Base-by-base conservation (phyloP, 805 yeast genomes). In the Brettanomyces custersianus region DNA sequence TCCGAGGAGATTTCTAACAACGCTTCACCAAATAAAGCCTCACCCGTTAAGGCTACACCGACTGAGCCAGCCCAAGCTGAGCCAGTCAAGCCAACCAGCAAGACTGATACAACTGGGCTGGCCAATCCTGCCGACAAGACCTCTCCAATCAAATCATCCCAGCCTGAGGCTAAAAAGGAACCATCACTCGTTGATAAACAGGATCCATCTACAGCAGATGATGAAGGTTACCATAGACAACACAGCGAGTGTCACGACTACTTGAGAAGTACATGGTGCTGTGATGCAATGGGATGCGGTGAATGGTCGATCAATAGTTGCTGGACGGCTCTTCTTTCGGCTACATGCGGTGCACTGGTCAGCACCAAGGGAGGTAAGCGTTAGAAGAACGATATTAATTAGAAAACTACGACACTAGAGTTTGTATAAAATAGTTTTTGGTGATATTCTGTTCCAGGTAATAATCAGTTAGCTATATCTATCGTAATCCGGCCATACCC, bases 181-280 rank as follows among this genome's bases (percentile, higher is more conserved):
- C 33, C 33, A 20, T 23, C 33, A 12, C 15, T 30, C 8, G 33
- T 30, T 30, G 33, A 30, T 8, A 30, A 30, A 17, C 33, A 30
- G 24, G 23, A n/a, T n/a, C 5, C 15, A 5, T 13, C 8, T n/a
- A 24, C 37, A 42, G 8, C 40, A 39, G 12, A 38, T 38, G 16
- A 27, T 39, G 21, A 51, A 16, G 33, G 55, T 5, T 55, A 51
- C 28, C 49, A 50, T 23, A 44, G 51, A 36, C 52, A 52, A 15
- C 47, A 54, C 34, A 43, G 51, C 29, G 47, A 54, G 29, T 54
- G 60, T 27, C 53, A 53, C 35, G 55, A 51, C 27, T 57, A 54
- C 32, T 42, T 41, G 11, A 51, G 48, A 29, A 36, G 46, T 7
- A 40, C 32, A 28, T 46, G 35, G 30, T 20, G 24, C 20, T 24